Evolutionary conservation across 257 asterid genomes (phyloP), one percentile per base, ranked within the genome.

Genomic region (Nicotiana undulata): DNA sequence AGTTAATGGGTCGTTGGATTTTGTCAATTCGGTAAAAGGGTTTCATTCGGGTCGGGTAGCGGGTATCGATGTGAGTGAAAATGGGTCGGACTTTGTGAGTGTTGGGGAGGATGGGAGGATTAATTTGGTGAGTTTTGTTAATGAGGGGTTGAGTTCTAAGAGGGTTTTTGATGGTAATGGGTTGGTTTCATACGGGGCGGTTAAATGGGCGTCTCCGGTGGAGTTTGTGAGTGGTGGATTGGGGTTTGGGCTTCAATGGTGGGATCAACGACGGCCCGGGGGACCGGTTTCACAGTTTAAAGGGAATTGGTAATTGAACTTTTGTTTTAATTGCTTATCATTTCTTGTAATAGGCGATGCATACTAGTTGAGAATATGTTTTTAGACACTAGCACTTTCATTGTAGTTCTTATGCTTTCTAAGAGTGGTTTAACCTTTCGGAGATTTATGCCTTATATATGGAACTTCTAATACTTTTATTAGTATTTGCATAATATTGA

Each of bases 91-190:
- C 83, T 89, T 93, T 79, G 92, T 92, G 66, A 90, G 91, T 64
- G 98, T 90, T 83, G 97, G 97, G 29, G 97, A 89, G 51, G 97
- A 95, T 83, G 99, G 98, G 85, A 91, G 88, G 89, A 89, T 93
- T 52, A 90, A 91, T 88, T 84, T 88, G 93, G 89, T 89, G 63
- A 63, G 63, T 78, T 51, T 67, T 82, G 60, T 83, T 75, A 84
- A 82, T 29, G 85, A 67, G 31, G 60, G 65, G 52, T 85, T 88
- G 67, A 89, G 87, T 56, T 85, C 80, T 81, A 88, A 84, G 88
- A 90, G 85, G 86, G 89, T 90, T 59, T 95, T 84, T 82, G 93
- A 93, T 80, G 88, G 95, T 49, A 85, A 85, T 81, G 98, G 98
- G 2, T 82, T 93, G 91, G 93, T 92, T 74, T 86, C 94, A 15